phyloP scores from a whole-genome alignment of 768 basidiomycete genomes.

The Cantharellus anzutake region DNA sequence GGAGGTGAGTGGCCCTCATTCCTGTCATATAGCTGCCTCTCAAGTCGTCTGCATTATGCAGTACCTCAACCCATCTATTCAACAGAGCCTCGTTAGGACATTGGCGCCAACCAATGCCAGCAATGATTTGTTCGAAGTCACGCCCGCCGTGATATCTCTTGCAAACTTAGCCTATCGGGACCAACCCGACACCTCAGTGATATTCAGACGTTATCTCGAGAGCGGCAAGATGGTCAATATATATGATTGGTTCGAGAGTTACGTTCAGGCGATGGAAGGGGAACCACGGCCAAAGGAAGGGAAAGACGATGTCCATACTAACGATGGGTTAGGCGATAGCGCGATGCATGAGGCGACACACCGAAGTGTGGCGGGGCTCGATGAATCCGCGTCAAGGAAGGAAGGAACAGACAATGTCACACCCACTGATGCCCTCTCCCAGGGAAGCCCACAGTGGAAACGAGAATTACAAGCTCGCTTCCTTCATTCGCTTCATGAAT shows the following conservation, averaged over 20 bases:
- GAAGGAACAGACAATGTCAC: constrained; percentile 13
- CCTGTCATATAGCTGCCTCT: too few relatives aligned
- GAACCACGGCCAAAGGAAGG: constrained; percentile 5
- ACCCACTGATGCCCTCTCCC: not conserved
- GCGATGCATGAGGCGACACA: constrained; percentile 11
- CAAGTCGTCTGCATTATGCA: too few relatives aligned
- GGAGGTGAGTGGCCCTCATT: not conserved
- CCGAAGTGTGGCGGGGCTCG: constrained; percentile 17
- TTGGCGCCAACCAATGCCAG: not conserved
- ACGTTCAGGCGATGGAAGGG: constrained; percentile 42
- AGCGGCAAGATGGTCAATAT: constrained; percentile 41
- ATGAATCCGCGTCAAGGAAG: constrained; percentile 27
- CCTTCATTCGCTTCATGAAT: constrained; percentile 58
- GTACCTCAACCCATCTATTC: too few relatives aligned
- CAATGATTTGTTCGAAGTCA: not conserved
- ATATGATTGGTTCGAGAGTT: constrained; percentile 77
- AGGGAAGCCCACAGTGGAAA: constrained; percentile 5
- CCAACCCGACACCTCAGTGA: not conserved
- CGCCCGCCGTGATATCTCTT: too few relatives aligned
- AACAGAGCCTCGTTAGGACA: too few relatives aligned
- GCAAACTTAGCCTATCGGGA: not conserved
- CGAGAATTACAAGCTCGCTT: constrained; percentile 55
- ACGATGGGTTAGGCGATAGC: constrained; percentile 3
- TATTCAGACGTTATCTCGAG: not conserved
- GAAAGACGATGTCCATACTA: not conserved